Base-by-base conservation (phyloP, 2,329 filamentous ascomycete species). In the Cytospora piceicola region DNA sequence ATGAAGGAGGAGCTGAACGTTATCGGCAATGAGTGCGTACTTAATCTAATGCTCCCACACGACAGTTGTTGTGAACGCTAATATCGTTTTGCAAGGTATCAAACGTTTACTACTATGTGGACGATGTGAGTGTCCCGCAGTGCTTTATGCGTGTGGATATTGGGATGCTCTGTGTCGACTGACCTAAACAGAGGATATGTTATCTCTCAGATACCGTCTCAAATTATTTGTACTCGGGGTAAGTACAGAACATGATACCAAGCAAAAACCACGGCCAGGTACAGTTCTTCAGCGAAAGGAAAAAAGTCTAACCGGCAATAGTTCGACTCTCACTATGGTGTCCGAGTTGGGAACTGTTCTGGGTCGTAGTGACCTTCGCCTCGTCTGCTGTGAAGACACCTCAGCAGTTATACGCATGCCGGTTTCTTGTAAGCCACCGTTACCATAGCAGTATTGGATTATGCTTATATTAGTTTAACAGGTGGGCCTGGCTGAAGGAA, bases 1-100 rank as follows among this genome's bases (percentile, higher is more conserved):
- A 69, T 69, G 67, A 68, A 70, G 27, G 62, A 70, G n/a, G 68
- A 69, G 34, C 49, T 68, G 3, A 67, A 69, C n/a, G 64, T 70
- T 12, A 64, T 68, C 34, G 68, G 68, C 1, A 70, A 70, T 49
- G 59, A 70, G 51, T 69, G 65, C 11, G 34, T 36, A 36, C 3
- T 15, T 15, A 15, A 14, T 15, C 3, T 15, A 3, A 36, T 15
- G 34, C 15, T 15, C 3, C 4, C 1, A 36, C 34, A 36, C 12
- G 34, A 36, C 12, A 15, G 11, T 15, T 15, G 3, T 3, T 3
- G 11, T 15, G 2, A 14, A 14, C 39, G 20, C 59, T 61, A 32
- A 61, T 4, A 2, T 12, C 4, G 1, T 53, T 8, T 17, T 32
- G n/a, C 6, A 1, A 61, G 59, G 1, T 36, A 49, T 14, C 46